These are phyloP conservation scores for Elsinoe perseae DNA, from an alignment of 2,329 filamentous ascomycete species.

Conservation along the genomic window DNA sequence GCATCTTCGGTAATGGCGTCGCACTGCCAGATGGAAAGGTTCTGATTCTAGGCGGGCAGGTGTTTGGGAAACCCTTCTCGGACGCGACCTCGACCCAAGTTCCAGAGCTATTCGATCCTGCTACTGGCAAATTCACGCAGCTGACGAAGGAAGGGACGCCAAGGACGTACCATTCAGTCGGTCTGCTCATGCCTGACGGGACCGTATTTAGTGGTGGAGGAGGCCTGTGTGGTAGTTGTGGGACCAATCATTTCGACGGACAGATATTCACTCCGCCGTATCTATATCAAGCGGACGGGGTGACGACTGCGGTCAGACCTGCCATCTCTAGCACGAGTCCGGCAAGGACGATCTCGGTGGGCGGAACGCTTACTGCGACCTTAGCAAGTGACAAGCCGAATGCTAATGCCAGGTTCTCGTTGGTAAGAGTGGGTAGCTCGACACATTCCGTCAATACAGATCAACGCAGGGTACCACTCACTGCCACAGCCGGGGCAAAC, in stretches of 20 bases:
- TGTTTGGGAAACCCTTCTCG: constrained; percentile 17
- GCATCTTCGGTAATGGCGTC: constrained; percentile 23
- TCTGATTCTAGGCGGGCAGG: constrained; percentile 28
- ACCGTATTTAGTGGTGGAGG: constrained; percentile 52
- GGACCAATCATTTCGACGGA: constrained; percentile 53
- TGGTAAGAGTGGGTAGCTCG: constrained; percentile 42
- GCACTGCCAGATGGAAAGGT: constrained; percentile 29
- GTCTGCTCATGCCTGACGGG: constrained; percentile 52
- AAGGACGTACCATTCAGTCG: constrained; percentile 52
- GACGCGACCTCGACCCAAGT: constrained; percentile 19
- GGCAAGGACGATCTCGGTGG: constrained; percentile 40
- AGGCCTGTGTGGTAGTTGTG: constrained; percentile 37
- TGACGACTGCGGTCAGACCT: constrained; percentile 42
- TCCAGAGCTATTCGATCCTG: constrained; percentile 19
- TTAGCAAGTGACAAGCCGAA: constrained; percentile 38
- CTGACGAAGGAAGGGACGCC: constrained; percentile 27
- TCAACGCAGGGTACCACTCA: constrained; percentile 45
- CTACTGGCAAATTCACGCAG: constrained; percentile 17
- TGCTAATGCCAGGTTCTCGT: constrained; percentile 28
- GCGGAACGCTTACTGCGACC: constrained; percentile 41
- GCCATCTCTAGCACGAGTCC: constrained; percentile 36
- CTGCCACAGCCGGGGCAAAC: constrained; percentile 21
- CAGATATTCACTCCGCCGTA: constrained; percentile 57
- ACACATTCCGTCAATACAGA: constrained; percentile 53
- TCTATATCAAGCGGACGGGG: constrained; percentile 46